Percentiles rank a stretch among this genome's conserved stretches.
phyloP scores from a whole-genome alignment of 306 rosid genomes.

The Morella rubra region DNA sequence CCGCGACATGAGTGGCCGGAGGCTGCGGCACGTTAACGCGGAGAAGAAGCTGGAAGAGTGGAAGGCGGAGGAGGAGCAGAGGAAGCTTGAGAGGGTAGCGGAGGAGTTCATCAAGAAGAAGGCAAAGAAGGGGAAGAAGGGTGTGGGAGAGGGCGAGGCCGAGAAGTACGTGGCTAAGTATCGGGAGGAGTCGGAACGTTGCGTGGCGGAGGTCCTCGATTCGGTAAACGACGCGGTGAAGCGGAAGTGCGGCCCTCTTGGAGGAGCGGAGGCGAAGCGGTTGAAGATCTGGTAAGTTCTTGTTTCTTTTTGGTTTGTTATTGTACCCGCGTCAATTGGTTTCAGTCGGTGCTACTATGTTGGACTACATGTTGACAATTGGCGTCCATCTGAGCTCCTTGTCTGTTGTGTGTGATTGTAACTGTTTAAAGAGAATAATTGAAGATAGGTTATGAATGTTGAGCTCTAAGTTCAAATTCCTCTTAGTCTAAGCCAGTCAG shows the following conservation, averaged over 20 bases:
- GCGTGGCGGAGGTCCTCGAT: slow-evolving; percentile 64
- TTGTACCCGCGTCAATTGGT: neutral
- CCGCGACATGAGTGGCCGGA: slow-evolving; percentile 93
- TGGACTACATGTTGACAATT: neutral
- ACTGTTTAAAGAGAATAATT: neutral
- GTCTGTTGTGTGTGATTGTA: too few relatives aligned
- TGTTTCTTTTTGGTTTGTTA: neutral
- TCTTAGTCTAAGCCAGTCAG: neutral
- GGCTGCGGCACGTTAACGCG: slow-evolving; percentile 93
- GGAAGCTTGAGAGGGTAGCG: slow-evolving; percentile 73
- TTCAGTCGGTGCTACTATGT: neutral
- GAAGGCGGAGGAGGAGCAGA: slow-evolving; percentile 73
- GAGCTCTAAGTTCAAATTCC: neutral
- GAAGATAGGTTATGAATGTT: neutral
- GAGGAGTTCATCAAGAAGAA: slow-evolving; percentile 74
- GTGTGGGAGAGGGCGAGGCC: slow-evolving; percentile 63
- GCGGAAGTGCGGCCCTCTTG: slow-evolving; percentile 42
- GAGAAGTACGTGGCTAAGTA: slow-evolving; percentile 83
- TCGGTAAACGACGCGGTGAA: slow-evolving; percentile 73
- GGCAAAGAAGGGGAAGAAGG: slow-evolving; percentile 83
- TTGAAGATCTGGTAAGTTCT: slow-evolving; percentile 66
- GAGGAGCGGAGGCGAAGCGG: slow-evolving; percentile 45
- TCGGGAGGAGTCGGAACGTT: slow-evolving; percentile 72
- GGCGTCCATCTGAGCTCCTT: neutral
- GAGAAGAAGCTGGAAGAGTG: slow-evolving; percentile 95